Evolutionary conservation across 2,329 filamentous ascomycete genomes (phyloP), one percentile per base, ranked within the genome.

Genomic region (Ophiostoma piceae): DNA sequence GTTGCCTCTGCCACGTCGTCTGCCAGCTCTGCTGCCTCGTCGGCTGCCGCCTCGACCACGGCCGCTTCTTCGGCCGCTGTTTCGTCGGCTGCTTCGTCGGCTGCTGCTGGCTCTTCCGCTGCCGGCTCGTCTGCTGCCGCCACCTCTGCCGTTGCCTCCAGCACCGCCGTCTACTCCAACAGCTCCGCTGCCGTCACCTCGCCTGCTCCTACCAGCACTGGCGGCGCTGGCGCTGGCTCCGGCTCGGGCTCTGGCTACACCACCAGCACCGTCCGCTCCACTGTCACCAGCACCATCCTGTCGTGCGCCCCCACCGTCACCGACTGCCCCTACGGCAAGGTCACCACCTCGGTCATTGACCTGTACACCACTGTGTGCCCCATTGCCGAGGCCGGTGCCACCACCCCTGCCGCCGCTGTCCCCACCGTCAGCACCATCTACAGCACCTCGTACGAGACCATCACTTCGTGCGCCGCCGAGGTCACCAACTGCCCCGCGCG

Each of bases 181-280:
- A 66, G 54, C 26, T 69, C 71, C 7, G 37, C 19, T 41, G 64
- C 69, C 43, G 32, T 39, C 29, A 66, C 71, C 3, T 57, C 62
- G 66, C 12, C 67, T 66, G 2, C 67, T 66, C 26, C 71, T 66
- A 62, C 35, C 22, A 32, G 57, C 26, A 62, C 12, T 5, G 57
- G 11, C 14, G 26, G 26, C 26, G 2, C 29, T 22, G 26, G 26
- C 39, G 57, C 69, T 14, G 67, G 66, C 14, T 69, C 66, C 2
- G 32, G 26, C 29, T 70, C 71, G 1, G 68, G 51, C 66, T 9
- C 67, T 66, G 1, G 51, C 67, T 43, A 41, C 64, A 73, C 72
- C 14, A 80, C 79, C 37, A 80, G 78, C 72, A 80, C 79, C 7
- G 76, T 82, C 68, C 80, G 76, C 74, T 77, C 78, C 51, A 82